phyloP scores from a whole-genome alignment of 2,329 filamentous ascomycete species.

The Diaporthe sp. region DNA sequence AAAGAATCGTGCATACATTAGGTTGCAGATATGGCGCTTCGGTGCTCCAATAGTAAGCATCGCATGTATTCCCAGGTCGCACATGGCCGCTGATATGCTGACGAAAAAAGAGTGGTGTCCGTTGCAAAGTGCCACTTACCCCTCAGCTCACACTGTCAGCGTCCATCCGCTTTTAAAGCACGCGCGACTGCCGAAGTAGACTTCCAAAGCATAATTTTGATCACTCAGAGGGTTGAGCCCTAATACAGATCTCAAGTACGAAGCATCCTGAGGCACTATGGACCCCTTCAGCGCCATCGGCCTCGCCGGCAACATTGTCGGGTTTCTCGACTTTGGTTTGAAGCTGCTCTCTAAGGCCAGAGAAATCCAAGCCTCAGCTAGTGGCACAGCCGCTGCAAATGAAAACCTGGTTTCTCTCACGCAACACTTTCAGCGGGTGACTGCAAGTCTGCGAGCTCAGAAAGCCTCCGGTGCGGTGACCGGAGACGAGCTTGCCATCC shows the following conservation, averaged over 20 bases:
- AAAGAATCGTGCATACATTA: not conserved
- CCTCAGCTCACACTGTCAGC: not conserved
- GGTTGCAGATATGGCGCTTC: not conserved
- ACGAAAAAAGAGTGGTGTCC: not conserved
- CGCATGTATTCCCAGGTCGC: not conserved
- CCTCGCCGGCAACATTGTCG: not conserved
- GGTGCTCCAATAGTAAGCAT: not conserved
- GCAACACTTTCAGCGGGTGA: not conserved
- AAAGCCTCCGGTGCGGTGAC: not conserved
- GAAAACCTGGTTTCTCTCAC: not conserved
- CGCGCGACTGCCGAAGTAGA: not conserved
- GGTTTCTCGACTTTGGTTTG: not conserved
- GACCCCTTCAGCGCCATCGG: slow-evolving; percentile 1
- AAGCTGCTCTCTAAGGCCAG: slow-evolving; percentile 4
- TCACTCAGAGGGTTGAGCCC: not conserved
- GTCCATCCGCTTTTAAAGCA: not conserved
- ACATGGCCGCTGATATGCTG: not conserved
- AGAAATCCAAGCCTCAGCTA: not conserved
- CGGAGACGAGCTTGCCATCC: not conserved
- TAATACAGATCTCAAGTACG: not conserved
- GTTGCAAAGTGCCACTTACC: not conserved
- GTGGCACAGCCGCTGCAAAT: not conserved
- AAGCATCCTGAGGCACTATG: not conserved
- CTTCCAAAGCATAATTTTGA: not conserved
- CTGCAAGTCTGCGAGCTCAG: not conserved